Evolutionary conservation across 306 rosid species (phyloP), one percentile per base, ranked within the genome.

Genomic region (Pyrus betulifolia): DNA sequence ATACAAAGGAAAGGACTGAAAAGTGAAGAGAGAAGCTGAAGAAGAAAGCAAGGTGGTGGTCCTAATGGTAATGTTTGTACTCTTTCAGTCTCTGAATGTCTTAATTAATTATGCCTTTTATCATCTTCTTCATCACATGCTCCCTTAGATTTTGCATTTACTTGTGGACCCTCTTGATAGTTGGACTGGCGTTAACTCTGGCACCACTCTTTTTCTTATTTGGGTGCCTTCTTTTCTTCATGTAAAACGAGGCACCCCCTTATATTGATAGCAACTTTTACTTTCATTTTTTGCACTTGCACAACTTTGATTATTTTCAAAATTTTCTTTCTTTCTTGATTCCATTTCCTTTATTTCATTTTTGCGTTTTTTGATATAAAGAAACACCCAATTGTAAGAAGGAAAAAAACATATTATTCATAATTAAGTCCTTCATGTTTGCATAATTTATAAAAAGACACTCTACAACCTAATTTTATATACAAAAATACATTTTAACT

Each of bases 101-200:
- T 78, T 85, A 79, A 78, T 78, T 85, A 79, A 78, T 83, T 75
- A 61, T 35, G 67, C 79, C 74, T 81, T 81, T 81, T 77, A 80
- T 79, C 88, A 77, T 76, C 85, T 75, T 76, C 73, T 80, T 67
- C 62, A 55, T 87, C 90, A 87, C 91, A 91, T 87, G 89, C 84
- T 72, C 84, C 82, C 78, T 83, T 78, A 75, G 78, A 75, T 83
- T 88, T 84, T 91, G 89, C 91, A 86, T 89, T 86, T 84, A 89
- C 83, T 87, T 80, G 87, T 81, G 87, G 93, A 79, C 86, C 83
- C 61, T 81, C 44, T 67, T 1, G 58, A 65, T 81, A 60, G 91
- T 88, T 88, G 87, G 89, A 68, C 25, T 84, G 88, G 86, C 78
- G 86, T 87, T 88, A 85, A 84, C 84, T 9, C 73, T 42, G 59